These are phyloP conservation scores for Oryza glaberrima DNA, from an alignment of 176 grass and related monocot species.

Conservation along the genomic window DNA sequence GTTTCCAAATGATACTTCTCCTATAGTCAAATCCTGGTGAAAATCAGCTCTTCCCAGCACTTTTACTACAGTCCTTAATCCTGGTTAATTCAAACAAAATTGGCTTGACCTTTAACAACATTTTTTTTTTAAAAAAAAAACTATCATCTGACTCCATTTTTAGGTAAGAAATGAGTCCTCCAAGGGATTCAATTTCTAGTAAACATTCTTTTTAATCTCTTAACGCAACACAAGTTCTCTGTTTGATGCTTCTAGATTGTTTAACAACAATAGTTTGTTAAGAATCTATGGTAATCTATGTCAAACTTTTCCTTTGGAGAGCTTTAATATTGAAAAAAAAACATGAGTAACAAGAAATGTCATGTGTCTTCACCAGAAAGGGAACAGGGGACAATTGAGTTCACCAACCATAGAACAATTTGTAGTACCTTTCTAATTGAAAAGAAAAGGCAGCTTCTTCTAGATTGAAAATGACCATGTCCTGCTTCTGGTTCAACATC, in stretches of 20 bases:
- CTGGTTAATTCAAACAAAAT: background rate
- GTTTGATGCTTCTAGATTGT: conserved; percentile 12
- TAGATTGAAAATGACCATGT: conserved; percentile 17
- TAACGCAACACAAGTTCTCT: background rate
- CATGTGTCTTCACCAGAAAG: conserved; percentile 3
- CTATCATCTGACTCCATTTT: background rate
- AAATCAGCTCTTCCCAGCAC: background rate
- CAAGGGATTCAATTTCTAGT: background rate
- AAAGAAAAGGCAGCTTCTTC: background rate
- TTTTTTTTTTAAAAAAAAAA: background rate
- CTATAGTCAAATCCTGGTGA: background rate
- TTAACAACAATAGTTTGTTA: background rate
- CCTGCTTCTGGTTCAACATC: background rate
- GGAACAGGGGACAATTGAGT: background rate
- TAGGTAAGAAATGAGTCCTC: background rate
- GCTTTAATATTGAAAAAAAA: background rate
- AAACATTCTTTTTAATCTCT: background rate
- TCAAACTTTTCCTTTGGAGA: background rate
- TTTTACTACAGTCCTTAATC: background rate
- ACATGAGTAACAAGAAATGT: background rate
- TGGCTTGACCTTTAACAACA: background rate
- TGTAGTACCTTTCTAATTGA: background rate
- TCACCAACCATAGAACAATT: background rate
- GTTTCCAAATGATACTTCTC: background rate
- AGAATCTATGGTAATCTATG: background rate